Evolutionary conservation across 2,329 filamentous ascomycete species (phyloP).

Genomic region (Chrysosporium queenslandicum): DNA sequence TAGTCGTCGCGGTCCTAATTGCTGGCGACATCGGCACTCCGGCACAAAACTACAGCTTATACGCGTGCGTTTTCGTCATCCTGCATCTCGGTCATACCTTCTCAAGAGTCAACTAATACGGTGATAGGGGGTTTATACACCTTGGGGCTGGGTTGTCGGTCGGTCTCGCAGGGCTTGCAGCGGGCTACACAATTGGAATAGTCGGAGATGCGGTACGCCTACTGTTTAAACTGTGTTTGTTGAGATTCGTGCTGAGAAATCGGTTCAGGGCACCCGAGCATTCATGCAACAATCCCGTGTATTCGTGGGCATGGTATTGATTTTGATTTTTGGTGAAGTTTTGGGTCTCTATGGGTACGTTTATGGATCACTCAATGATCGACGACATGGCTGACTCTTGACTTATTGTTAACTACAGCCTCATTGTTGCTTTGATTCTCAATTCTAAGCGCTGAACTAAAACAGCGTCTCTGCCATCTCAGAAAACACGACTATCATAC

Average conservation of each 20-base stretch:
- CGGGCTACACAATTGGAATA: constrained; percentile 91
- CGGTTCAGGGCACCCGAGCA: constrained; percentile 60
- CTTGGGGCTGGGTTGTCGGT: constrained; percentile 83
- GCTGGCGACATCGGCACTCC: constrained; percentile 71
- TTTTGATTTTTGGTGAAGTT: constrained; percentile 97
- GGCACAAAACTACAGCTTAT: constrained; percentile 64
- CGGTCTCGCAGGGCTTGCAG: constrained; percentile 82
- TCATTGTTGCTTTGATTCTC: constrained; percentile 83
- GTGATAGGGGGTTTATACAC: constrained; percentile 74
- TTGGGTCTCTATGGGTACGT: constrained; percentile 88
- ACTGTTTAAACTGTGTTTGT: not conserved
- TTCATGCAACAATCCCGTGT: constrained; percentile 95
- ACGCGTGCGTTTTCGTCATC: constrained; percentile 49
- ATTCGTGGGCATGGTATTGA: constrained; percentile 97
- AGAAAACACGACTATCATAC: not conserved
- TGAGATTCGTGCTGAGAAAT: constrained; percentile 19
- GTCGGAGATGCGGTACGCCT: constrained; percentile 72
- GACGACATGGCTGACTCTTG: not conserved
- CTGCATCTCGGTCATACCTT: not conserved
- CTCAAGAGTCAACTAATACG: constrained; percentile 14
- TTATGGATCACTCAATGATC: constrained; percentile 45
- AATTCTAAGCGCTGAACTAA: constrained; percentile 61
- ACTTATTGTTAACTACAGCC: constrained; percentile 38
- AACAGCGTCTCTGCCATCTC: not conserved
- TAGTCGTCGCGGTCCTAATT: constrained; percentile 94